Evolutionary conservation across 345 rosid species (phyloP).

Genomic region (Sisymbrium irio): DNA sequence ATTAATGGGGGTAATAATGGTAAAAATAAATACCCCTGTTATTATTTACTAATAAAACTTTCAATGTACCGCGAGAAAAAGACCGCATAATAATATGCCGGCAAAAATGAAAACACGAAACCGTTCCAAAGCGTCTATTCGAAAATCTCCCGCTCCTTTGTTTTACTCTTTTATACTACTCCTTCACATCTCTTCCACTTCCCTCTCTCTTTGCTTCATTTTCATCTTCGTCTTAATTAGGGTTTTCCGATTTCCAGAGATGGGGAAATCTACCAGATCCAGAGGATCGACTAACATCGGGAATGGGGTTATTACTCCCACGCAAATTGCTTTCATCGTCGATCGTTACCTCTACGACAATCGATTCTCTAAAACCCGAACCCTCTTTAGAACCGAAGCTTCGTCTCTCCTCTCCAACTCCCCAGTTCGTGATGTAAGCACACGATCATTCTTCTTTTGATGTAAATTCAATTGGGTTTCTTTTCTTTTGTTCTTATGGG

Average conservation of each 20-base stretch:
- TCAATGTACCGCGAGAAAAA: too few relatives aligned
- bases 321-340: constrained; percentile 78
- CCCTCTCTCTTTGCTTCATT: not conserved
- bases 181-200: too few relatives aligned
- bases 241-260: constrained; percentile 15
- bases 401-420: constrained; percentile 71
- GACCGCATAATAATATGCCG: constrained; percentile 17
- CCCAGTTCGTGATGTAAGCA: constrained; percentile 41
- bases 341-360: constrained; percentile 83
- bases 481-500: not conserved
- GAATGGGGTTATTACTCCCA: constrained; percentile 67
- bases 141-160: constrained; percentile 12
- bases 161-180: not conserved
- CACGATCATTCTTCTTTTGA: not conserved
- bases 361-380: constrained; percentile 54
- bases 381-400: constrained; percentile 60
- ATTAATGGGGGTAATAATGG: not conserved
- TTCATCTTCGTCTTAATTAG: constrained; percentile 5
- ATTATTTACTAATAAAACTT: too few relatives aligned
- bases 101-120: not conserved
- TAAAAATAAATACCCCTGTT: too few relatives aligned
- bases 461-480: too few relatives aligned
- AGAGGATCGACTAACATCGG: constrained; percentile 44
- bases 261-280: constrained; percentile 58
- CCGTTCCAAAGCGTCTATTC: not conserved